These are phyloP conservation scores for Ophiostoma ips DNA, from an alignment of 2,329 filamentous ascomycete genomes.

Conservation along the genomic window DNA sequence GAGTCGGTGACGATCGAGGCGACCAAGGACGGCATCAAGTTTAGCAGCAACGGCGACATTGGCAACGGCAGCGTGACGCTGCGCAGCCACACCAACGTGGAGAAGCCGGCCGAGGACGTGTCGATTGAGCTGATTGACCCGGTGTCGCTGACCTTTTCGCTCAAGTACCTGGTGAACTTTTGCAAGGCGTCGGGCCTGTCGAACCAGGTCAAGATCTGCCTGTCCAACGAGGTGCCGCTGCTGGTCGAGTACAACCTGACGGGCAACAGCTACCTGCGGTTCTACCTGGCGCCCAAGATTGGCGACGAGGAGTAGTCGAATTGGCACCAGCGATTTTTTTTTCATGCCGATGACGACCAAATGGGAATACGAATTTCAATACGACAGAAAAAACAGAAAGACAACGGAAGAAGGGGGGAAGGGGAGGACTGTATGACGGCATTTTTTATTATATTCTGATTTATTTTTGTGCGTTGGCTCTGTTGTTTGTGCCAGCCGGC, in stretches of 20 bases:
- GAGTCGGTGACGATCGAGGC: slow-evolving; percentile 96
- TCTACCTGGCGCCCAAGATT: slow-evolving; percentile 88
- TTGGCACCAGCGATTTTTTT: slow-evolving; percentile 20
- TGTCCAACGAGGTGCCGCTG: slow-evolving; percentile 92
- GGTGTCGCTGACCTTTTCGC: slow-evolving; percentile 87
- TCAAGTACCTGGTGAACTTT: slow-evolving; percentile 99
- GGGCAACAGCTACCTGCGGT: slow-evolving; percentile 79
- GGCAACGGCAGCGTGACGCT: slow-evolving; percentile 89
- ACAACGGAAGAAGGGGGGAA: neutral
- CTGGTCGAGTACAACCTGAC: slow-evolving; percentile 80
- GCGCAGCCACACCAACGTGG: slow-evolving; percentile 73
- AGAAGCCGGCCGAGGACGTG: slow-evolving; percentile 76
- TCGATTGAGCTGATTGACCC: slow-evolving; percentile 85
- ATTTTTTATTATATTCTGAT: too few species aligned
- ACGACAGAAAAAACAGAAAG: neutral
- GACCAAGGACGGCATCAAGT: slow-evolving; percentile 93
- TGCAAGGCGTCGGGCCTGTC: slow-evolving; percentile 92
- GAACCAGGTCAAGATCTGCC: slow-evolving; percentile 70
- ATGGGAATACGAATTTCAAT: neutral
- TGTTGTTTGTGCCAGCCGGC: neutral
- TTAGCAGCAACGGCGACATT: slow-evolving; percentile 85
- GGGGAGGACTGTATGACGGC: neutral
- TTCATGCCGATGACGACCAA: neutral
- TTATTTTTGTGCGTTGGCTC: neutral
- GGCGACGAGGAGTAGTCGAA: slow-evolving; percentile 24